Evolutionary conservation across 225 moss, liverwort and hornwort species (phyloP).

Genomic region (Antitrichia curtipendula): DNA sequence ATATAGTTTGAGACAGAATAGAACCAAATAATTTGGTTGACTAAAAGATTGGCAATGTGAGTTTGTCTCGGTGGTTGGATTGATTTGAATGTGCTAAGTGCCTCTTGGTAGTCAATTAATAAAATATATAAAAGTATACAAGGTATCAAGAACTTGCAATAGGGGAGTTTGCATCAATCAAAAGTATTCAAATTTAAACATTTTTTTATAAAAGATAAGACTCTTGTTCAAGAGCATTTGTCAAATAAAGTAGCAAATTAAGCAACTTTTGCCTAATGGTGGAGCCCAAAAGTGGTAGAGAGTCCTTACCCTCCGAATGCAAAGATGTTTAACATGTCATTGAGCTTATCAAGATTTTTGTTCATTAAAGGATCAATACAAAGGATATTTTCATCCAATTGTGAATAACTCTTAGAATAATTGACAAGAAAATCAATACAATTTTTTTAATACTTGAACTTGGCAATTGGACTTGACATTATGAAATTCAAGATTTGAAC

Average conservation of each 20-base stretch:
- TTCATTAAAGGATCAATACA: background rate
- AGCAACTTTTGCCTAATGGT: background rate
- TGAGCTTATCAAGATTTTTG: background rate
- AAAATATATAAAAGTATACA: background rate
- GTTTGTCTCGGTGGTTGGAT: background rate
- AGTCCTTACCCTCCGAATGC: background rate
- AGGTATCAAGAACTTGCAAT: background rate
- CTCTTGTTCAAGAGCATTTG: background rate
- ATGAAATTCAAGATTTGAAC: background rate
- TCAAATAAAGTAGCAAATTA: background rate
- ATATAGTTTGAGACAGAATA: background rate
- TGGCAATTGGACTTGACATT: background rate
- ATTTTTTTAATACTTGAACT: background rate
- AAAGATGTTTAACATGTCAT: background rate
- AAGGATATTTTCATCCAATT: background rate
- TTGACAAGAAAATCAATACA: background rate
- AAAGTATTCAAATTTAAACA: background rate
- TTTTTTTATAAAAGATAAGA: background rate
- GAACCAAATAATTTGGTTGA: background rate
- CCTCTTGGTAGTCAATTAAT: background rate
- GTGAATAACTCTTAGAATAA: background rate
- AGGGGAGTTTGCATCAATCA: background rate
- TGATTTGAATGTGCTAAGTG: background rate
- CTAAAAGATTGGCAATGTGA: background rate
- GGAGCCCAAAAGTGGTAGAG: background rate